These are phyloP conservation scores for Persicaria maculosa DNA, from an alignment of 148 eudicot genomes.

Conservation along the genomic window DNA sequence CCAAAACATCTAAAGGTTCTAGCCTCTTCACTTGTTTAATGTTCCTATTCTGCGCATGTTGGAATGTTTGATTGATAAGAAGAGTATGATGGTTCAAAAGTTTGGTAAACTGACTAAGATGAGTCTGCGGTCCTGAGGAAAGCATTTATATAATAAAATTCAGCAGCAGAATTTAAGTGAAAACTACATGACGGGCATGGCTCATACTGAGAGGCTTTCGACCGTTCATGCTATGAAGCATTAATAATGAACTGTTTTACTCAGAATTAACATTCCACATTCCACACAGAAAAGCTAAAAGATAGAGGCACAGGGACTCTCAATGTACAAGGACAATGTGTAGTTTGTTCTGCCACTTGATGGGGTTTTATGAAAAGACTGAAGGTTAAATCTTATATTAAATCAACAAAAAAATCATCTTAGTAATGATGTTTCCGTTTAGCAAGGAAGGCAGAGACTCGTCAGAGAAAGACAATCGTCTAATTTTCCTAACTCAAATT, in stretches of 20 bases:
- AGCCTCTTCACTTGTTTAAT: too few species aligned
- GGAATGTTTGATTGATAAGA: too few species aligned
- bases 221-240: neutral
- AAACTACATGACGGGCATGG: neutral
- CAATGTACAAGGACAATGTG: neutral
- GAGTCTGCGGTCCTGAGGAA: neutral
- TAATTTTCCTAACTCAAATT: neutral
- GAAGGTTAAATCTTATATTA: neutral
- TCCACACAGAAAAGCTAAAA: neutral
- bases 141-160: neutral
- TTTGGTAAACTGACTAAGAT: neutral
- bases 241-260: neutral
- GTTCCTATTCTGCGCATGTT: too few species aligned
- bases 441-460: neutral
- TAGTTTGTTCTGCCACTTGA: neutral
- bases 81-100: neutral
- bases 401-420: neutral
- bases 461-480: neutral
- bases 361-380: neutral
- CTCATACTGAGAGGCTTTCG: neutral
- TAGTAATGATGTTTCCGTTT: neutral
- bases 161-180: neutral
- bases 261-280: neutral
- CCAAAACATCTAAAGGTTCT: too few species aligned
- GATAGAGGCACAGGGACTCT: neutral